Evolutionary conservation across 2,329 filamentous ascomycete species (phyloP).

Genomic region (Sordariomycetes sp.): DNA sequence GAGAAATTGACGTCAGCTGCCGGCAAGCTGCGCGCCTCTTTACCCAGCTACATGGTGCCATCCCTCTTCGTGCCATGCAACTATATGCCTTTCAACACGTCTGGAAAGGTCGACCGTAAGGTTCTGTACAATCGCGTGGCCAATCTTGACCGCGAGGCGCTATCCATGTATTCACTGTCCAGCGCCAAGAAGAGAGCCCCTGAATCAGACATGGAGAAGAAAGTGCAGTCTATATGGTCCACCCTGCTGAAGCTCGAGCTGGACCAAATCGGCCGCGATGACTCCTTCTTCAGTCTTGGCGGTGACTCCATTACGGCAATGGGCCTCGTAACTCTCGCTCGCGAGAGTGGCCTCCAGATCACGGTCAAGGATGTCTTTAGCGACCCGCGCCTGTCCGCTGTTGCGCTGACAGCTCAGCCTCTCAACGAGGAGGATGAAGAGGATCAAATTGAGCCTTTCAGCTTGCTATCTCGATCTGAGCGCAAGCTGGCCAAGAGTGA

Average conservation of each 20-base stretch:
- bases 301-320: conserved; percentile 19
- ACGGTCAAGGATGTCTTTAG: conserved; percentile 2
- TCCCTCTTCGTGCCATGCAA: conserved; percentile 10
- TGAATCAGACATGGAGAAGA: no score
- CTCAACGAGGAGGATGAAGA: no score
- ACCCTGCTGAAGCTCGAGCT: no score
- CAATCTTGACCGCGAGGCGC: background rate
- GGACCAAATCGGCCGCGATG: no score
- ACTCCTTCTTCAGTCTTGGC: no score
- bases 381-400: conserved; percentile 2
- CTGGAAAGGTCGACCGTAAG: conserved; percentile 8
- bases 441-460: no score
- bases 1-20: background rate
- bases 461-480: no score
- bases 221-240: no score
- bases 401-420: no score
- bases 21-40: background rate
- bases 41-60: conserved; percentile 11
- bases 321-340: conserved; percentile 10
- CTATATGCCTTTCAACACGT: conserved; percentile 9
- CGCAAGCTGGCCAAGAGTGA: no score
- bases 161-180: background rate
- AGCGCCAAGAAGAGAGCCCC: background rate
- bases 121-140: no score
- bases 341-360: conserved; percentile 3